Base-by-base conservation (phyloP, 106 monocot genomes). In the Cymbidium sinense region DNA sequence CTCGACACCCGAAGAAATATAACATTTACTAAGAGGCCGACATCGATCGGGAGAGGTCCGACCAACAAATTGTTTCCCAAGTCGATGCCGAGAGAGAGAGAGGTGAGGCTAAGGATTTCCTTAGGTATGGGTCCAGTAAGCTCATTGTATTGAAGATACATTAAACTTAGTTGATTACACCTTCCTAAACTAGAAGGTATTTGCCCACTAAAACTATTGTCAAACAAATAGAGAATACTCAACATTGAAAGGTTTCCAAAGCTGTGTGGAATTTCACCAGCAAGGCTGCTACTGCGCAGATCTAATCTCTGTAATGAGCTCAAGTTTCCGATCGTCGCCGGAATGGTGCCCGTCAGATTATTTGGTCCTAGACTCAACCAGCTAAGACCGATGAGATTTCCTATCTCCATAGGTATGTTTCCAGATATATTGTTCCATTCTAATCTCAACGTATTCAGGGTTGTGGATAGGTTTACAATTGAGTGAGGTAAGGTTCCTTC, bases 61-160 rank as follows among this genome's bases (percentile, higher is more conserved):
- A 19, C 36, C 12, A 83, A 50, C 2, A 25, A 44, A 35, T 83
- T 83, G 27, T 79, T 13, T 27, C 79, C 75, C 4, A 79, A 30
- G 50, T 75, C 64, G 23, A 58, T 12, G 5, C 67, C 33, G 4
- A 67, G 12, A 4, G 30, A 30, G 2, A 67, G 27, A 31, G 30
- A 30, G 4, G 67, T 23, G 1, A 67, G 0, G 31, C 67, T 30
- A 25, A 67, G 2, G 30, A 67, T 27, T 67, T 67, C 67, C 12
- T 31, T 30, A 12, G 67, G 67, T 27, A 67, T 67, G 0, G 21
- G 0, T 0, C 67, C 67, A 7, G 3, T 67, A 13, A 67, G 12
- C 30, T 13, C 31, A 15, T 67, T 67, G 15, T 15, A 15, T 31
- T 20, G 15, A 1, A 67, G 29, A 3, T 13, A 20, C 31, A 67